Base-by-base conservation (phyloP, 305 asterid genomes). In the Caryopteris hybrid region DNA sequence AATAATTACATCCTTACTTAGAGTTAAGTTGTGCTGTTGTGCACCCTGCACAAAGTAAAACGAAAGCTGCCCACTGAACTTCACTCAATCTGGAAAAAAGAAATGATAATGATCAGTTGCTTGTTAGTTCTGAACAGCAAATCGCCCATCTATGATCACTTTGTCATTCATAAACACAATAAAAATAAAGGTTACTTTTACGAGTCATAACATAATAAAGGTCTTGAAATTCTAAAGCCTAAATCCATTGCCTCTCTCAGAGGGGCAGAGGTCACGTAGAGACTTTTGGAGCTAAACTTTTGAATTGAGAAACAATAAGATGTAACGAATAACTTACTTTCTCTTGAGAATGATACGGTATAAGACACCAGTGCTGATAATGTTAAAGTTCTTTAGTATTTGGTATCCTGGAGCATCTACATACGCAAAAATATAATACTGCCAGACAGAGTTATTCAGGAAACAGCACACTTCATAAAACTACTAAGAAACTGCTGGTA, bases 361-460 rank as follows among this genome's bases (percentile, higher is more conserved):
- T 59, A 94, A 74, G 68, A 94, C 78, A 65, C 99, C 99, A 6
- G 99, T 94, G 87, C 96, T 94, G 81, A 94, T 91, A 77, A 94
- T 91, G 81, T 94, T 94, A 25, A 94, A 81, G 77, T 91, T 94
- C 89, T 94, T 94, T 67, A 94, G 81, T 82, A 94, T 91, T 82
- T 94, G 99, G 83, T 94, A 94, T 58, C 99, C 97, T 59, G 99
- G 99, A 80, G 99, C 99, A 87, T 94, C 99, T 53, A 94, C 99
- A 69, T 94, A 94, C 31, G 92, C 93, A 85, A 94, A 91, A 69
- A 91, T 94, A 81, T 88, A 91, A 80, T 94, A 94, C 99, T 94
- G 96, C 89, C 66, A 76, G 61, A 79, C 17, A 64, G 57, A 78
- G 58, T 58, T 42, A 14, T 63, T 76, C 61, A 74, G 78, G 60